Evolutionary conservation across 176 grass and related monocot species (phyloP).

Genomic region (Oryza glaberrima): DNA sequence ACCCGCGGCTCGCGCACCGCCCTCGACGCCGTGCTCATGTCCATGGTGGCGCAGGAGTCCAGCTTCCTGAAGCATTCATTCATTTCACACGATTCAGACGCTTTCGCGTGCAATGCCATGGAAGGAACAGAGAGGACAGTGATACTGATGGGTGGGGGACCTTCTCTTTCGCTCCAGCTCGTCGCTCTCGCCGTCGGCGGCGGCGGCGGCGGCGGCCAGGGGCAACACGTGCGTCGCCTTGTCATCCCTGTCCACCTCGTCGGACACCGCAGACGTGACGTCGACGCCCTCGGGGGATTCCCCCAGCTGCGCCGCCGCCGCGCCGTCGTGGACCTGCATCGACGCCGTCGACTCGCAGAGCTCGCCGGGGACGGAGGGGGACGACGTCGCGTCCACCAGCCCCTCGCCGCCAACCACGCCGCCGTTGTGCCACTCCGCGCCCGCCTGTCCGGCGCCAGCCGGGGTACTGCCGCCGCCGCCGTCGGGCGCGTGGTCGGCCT

Average conservation of each 20-base stretch:
- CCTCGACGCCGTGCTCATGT: conserved; percentile 52
- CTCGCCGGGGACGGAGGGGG: conserved; percentile 46
- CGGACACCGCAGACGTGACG: conserved; percentile 43
- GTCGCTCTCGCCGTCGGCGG: conserved; percentile 32
- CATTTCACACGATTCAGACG: background rate
- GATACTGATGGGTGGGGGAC: conserved; percentile 8
- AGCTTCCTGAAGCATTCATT: conserved; percentile 59
- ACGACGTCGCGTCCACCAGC: conserved; percentile 44
- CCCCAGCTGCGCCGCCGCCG: background rate
- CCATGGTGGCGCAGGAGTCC: conserved; percentile 55
- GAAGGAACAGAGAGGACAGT: background rate
- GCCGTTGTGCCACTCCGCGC: conserved; percentile 33
- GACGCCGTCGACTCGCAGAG: conserved; percentile 54
- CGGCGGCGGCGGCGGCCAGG: background rate
- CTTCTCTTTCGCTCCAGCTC: conserved; percentile 68
- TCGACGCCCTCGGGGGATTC: conserved; percentile 53
- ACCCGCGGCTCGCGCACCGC: conserved; percentile 66
- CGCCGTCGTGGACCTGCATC: conserved; percentile 43
- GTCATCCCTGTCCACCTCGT: conserved; percentile 61
- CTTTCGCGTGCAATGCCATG: background rate
- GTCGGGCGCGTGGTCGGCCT: background rate
- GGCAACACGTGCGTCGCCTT: conserved; percentile 43
- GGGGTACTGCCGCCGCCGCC: background rate
- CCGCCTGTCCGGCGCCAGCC: background rate
- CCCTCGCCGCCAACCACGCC: conserved; percentile 27